phyloP scores from a whole-genome alignment of 2,329 filamentous ascomycete genomes.

The Arachnomyces sp. region DNA sequence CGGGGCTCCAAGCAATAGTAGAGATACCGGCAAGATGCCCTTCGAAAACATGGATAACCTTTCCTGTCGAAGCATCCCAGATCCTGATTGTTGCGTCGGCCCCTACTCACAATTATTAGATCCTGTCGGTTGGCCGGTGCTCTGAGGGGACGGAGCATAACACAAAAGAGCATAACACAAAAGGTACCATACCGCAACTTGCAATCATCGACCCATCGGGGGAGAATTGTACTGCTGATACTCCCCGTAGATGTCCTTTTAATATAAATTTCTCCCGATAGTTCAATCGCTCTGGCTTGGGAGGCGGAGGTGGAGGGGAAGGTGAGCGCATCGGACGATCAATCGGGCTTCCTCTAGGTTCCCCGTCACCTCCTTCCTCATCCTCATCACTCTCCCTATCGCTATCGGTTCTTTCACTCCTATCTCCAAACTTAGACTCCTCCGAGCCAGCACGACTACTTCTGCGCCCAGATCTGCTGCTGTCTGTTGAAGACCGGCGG shows the following conservation, averaged over 20 bases:
- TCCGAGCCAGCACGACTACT: constrained; percentile 19
- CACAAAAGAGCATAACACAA: neutral
- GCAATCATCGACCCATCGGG: constrained; percentile 87
- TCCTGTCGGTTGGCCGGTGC: too few species aligned
- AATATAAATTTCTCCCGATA: constrained; percentile 66
- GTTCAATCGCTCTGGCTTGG: constrained; percentile 52
- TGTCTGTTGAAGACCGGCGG: constrained; percentile 17
- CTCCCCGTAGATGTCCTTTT: constrained; percentile 67
- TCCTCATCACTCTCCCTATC: constrained; percentile 11
- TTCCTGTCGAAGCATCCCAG: constrained; percentile 74
- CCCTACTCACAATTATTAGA: constrained; percentile 34
- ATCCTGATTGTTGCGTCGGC: constrained; percentile 87
- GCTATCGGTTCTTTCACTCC: constrained; percentile 8
- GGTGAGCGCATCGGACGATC: constrained; percentile 27
- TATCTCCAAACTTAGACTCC: constrained; percentile 7
- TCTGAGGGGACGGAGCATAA: too few species aligned
- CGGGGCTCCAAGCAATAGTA: constrained; percentile 88
- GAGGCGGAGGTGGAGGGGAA: constrained; percentile 34
- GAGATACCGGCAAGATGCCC: constrained; percentile 90
- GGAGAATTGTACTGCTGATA: constrained; percentile 83
- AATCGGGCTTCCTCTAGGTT: constrained; percentile 1
- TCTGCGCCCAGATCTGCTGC: constrained; percentile 19
- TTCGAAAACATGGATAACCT: constrained; percentile 78
- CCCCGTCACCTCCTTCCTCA: constrained; percentile 5
- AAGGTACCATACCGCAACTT: constrained; percentile 54